These are phyloP conservation scores for Lotus japonicus DNA, from an alignment of 306 rosid genomes.

Conservation along the genomic window DNA sequence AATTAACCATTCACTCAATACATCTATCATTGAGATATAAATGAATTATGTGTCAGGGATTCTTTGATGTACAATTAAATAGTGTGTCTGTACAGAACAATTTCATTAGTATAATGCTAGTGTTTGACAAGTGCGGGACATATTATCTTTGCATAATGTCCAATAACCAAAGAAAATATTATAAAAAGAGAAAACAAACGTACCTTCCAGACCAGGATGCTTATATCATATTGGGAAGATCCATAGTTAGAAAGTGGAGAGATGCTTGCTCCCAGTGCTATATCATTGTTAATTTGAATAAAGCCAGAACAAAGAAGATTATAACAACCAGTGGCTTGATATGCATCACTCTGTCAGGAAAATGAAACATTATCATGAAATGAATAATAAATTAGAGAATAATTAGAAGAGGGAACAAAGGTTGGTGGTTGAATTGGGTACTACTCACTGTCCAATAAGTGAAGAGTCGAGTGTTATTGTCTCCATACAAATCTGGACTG, in stretches of 20 bases:
- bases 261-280: conserved; percentile 52
- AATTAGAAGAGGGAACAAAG: conserved; percentile 6
- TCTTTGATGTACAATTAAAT: conserved; percentile 19
- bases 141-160: conserved; percentile 27
- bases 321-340: conserved; percentile 63
- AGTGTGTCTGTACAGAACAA: conserved; percentile 14
- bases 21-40: not conserved
- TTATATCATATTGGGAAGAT: conserved; percentile 49
- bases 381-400: conserved; percentile 3
- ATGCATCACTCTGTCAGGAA: conserved; percentile 50
- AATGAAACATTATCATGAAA: conserved; percentile 2
- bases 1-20: no score
- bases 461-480: conserved; percentile 51
- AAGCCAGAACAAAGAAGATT: conserved; percentile 58
- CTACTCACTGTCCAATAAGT: conserved; percentile 54
- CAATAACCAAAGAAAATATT: conserved; percentile 21
- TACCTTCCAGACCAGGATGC: conserved; percentile 57
- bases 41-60: conserved; percentile 33
- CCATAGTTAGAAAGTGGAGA: conserved; percentile 46
- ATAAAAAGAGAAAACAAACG: not conserved
- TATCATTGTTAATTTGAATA: conserved; percentile 44
- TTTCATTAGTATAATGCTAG: not conserved
- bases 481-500: conserved; percentile 52
- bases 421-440: no score
- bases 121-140: conserved; percentile 17